These are phyloP conservation scores for Chaetomium tenue DNA, from an alignment of 495 filamentous ascomycete genomes.

Conservation along the genomic window DNA sequence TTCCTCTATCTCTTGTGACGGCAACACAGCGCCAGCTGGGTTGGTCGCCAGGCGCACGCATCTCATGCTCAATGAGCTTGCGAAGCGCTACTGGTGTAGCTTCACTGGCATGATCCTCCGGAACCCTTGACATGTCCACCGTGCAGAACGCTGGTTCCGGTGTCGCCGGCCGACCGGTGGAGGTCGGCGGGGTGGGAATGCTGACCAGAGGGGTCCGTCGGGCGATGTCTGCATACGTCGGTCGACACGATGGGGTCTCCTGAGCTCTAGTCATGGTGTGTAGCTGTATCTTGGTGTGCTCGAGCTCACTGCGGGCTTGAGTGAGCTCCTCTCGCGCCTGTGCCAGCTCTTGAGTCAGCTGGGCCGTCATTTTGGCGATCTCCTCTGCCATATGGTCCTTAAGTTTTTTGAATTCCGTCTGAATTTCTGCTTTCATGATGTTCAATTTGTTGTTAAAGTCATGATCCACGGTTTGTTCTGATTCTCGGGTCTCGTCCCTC, in stretches of 20 bases:
- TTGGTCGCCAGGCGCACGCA: conserved; percentile 10
- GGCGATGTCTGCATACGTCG: conserved; percentile 3
- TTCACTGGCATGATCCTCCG: background rate
- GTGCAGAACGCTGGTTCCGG: conserved; percentile 7
- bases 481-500: background rate
- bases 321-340: conserved; percentile 4
- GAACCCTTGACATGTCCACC: conserved; percentile 1
- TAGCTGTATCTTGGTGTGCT: conserved; percentile 3
- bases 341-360: conserved; percentile 2
- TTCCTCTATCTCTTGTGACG: conserved; percentile 19
- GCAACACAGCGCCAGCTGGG: conserved; percentile 13
- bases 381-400: conserved; percentile 1
- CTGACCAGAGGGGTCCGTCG: background rate
- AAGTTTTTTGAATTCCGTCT: background rate
- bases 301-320: background rate
- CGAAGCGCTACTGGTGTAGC: conserved; percentile 8
- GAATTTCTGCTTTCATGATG: background rate
- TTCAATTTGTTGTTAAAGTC: conserved; percentile 8
- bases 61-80: conserved; percentile 17
- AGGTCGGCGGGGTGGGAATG: background rate
- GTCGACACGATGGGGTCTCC: background rate
- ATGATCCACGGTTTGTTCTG: background rate
- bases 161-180: background rate
- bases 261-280: background rate
- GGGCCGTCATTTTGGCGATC: background rate